Evolutionary conservation across 2,329 filamentous ascomycete genomes (phyloP), one percentile per base, ranked within the genome.

Genomic region (Aspergillus udagawae): DNA sequence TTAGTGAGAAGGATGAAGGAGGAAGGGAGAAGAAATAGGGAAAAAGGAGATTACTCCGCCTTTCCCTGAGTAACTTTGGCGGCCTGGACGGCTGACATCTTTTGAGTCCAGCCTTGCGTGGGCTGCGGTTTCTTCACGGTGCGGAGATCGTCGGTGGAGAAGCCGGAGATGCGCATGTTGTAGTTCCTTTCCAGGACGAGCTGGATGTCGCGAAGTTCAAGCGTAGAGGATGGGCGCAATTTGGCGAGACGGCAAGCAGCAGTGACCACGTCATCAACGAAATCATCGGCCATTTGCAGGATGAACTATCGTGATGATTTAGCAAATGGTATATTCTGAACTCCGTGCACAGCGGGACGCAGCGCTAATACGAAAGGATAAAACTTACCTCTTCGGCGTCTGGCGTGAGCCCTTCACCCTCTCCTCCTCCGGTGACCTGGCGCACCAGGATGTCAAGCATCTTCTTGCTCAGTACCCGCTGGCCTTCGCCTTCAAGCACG

Each of bases 1-100:
- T 17, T 38, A 17, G 32, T 38, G 14, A 12, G 20, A 7, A 45
- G 10, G 42, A 10, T 21, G 27, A n/a, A 52, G 23, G 32, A 41
- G 32, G 52, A 27, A 51, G 49, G 42, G n/a, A 12, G n/a, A 44
- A 44, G 41, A 3, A 17, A 44, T 4, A 44, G 9, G 41, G 25
- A 25, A 42, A 42, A n/a, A 53, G 20, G 47, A 12, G 9, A 58
- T 63, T 65, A 77, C 58, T 78, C 76, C 29, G 69, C 63, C 52
- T 74, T 75, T 2, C 76, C 76, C 59, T 78, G 76, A 3, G 76
- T 79, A 23, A 78, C 92, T 80, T 97, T 97, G 49, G 92, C 91
- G 1, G 92, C 93, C 76, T 96, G 92, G 17, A 99, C 89, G 25
- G 94, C 93, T 68, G 92, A 93, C 88, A 99, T 95, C 82, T 99